These are phyloP conservation scores for Aspergillus candidus DNA, from an alignment of 2,329 filamentous ascomycete genomes.

Conservation along the genomic window DNA sequence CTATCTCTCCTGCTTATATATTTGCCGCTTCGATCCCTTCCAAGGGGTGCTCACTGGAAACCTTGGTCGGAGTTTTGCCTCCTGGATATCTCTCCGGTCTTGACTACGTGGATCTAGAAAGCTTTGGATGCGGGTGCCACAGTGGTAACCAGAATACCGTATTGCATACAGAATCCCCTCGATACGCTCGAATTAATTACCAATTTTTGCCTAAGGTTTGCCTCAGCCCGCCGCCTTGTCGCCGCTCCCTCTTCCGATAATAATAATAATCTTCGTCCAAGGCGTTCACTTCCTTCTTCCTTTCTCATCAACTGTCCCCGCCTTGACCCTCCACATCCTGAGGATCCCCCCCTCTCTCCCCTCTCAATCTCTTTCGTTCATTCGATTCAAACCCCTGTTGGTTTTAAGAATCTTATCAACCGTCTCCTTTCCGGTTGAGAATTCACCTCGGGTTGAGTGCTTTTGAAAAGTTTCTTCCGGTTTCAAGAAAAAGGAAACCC, in stretches of 20 bases:
- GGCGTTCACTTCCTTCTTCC: slow-evolving; percentile 15
- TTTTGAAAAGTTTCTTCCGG: too few species aligned
- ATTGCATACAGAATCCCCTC: not conserved
- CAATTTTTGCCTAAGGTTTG: slow-evolving; percentile 2
- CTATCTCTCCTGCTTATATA: slow-evolving; percentile 1
- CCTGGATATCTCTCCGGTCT: slow-evolving; percentile 18
- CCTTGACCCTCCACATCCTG: slow-evolving; percentile 9
- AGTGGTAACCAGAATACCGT: slow-evolving; percentile 1
- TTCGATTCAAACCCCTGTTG: too few species aligned
- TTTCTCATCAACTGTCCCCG: slow-evolving; percentile 10
- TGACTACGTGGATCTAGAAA: slow-evolving; percentile 8
- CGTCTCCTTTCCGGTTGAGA: too few species aligned
- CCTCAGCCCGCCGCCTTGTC: slow-evolving; percentile 1
- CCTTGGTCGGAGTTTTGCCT: slow-evolving; percentile 6
- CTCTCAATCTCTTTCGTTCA: slow-evolving; percentile 7
- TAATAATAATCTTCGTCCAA: slow-evolving; percentile 5
- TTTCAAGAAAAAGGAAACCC: too few species aligned
- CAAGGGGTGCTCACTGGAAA: too few species aligned
- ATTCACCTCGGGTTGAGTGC: too few species aligned
- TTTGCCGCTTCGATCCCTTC: not conserved
- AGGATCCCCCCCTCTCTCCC: slow-evolving; percentile 9
- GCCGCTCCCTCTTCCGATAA: slow-evolving; percentile 2
- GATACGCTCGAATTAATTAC: not conserved
- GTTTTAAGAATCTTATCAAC: too few species aligned
- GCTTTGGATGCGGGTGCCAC: slow-evolving; percentile 5